Conservation (phyloP, 2,329 filamentous ascomycete genomes). For the Trichophyton schoenleinii region DNA sequence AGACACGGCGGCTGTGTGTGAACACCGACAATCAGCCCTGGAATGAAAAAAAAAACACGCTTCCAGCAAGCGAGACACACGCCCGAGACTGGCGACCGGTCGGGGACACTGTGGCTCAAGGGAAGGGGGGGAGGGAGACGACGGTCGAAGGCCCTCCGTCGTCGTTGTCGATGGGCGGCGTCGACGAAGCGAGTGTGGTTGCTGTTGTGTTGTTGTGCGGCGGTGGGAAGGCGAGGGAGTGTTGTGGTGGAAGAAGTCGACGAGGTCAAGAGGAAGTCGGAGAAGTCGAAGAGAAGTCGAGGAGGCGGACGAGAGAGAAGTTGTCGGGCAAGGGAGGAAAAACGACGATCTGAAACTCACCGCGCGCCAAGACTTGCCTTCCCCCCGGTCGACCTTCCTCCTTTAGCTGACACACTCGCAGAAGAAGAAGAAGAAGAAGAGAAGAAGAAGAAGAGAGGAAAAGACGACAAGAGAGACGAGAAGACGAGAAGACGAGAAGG, state of each 20-base stretch:
- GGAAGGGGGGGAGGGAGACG: background rate
- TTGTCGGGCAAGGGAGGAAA: background rate
- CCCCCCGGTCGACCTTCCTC: too few relatives aligned
- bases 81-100: too few relatives aligned
- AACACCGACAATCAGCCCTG: background rate
- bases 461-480: too few relatives aligned
- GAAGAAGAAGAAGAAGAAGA: too few relatives aligned
- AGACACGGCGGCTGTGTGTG: background rate
- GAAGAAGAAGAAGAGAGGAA: too few relatives aligned
- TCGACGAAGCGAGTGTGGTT: background rate
- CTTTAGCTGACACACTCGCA: too few relatives aligned
- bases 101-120: background rate
- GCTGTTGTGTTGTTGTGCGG: background rate
- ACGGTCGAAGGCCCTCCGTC: background rate
- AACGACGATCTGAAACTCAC: slow-evolving; percentile 1
- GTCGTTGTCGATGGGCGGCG: background rate
- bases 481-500: too few relatives aligned
- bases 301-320: background rate
- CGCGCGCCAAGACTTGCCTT: background rate
- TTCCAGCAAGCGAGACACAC: background rate
- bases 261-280: background rate
- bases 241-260: background rate
- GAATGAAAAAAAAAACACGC: background rate
- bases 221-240: background rate
- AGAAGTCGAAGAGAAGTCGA: too few relatives aligned